phyloP scores from a whole-genome alignment of 257 asterid genomes.

The Primulina eburnea region DNA sequence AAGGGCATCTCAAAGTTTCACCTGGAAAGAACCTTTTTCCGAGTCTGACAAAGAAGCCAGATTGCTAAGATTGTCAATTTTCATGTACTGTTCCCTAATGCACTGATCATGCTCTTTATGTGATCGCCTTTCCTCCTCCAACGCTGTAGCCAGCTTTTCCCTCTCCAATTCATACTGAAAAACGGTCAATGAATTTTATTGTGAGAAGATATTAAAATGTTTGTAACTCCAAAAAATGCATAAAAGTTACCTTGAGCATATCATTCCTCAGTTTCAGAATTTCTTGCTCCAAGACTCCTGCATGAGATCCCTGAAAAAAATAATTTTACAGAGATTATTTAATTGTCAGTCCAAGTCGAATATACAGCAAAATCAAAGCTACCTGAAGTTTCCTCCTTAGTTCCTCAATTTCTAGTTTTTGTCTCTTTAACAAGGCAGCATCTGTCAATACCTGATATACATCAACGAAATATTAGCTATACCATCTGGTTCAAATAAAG shows the following conservation, averaged over 20 bases:
- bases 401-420: conserved; percentile 85
- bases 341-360: conserved; percentile 1
- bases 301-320: conserved; percentile 72
- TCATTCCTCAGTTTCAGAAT: conserved; percentile 89
- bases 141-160: conserved; percentile 82
- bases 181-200: conserved; percentile 23
- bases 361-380: conserved; percentile 16
- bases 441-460: conserved; percentile 77
- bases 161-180: conserved; percentile 77
- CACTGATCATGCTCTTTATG: conserved; percentile 73
- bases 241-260: conserved; percentile 70
- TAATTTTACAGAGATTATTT: conserved; percentile 8
- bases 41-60: conserved; percentile 46
- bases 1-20: conserved; percentile 26
- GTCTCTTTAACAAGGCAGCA: conserved; percentile 90
- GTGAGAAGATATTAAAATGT: conserved; percentile 19
- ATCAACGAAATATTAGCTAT: conserved; percentile 23
- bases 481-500: conserved; percentile 17
- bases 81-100: conserved; percentile 75
- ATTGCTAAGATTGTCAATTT: conserved; percentile 62
- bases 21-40: conserved; percentile 56
- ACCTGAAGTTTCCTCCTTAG: conserved; percentile 90
- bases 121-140: conserved; percentile 92
- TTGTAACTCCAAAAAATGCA: conserved; percentile 9
- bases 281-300: conserved; percentile 90